Percentiles rank a stretch among this genome's conserved stretches.
Evolutionary conservation across 2,329 filamentous ascomycete species (phyloP).

Genomic region (Pseudocercospora fijiensis): DNA sequence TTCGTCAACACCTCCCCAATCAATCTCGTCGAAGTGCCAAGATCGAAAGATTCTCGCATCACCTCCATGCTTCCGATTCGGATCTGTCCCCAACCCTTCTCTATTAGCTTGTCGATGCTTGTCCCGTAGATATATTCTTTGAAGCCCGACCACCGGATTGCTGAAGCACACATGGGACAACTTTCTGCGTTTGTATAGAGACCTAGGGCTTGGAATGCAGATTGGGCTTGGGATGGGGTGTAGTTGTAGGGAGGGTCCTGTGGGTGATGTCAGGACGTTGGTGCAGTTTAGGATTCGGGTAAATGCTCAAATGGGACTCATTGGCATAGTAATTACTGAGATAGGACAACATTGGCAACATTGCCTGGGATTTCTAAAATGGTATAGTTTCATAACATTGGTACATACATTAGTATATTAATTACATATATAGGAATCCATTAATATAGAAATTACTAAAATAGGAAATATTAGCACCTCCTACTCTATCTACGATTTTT

Average conservation of each 20-base stretch:
- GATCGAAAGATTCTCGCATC: slow-evolving; percentile 45
- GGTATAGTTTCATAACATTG: too few relatives aligned
- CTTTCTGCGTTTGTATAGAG: slow-evolving; percentile 60
- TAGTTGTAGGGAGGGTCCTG: slow-evolving; percentile 47
- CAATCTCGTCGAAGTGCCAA: slow-evolving; percentile 43
- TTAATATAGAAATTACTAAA: too few relatives aligned
- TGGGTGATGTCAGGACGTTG: slow-evolving; percentile 48
- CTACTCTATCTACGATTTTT: too few relatives aligned
- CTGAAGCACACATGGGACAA: slow-evolving; percentile 59
- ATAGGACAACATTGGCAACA: too few relatives aligned
- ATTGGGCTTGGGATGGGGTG: slow-evolving; percentile 42
- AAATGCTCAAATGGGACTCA: too few relatives aligned
- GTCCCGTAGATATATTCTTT: slow-evolving; percentile 57
- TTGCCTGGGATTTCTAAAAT: too few relatives aligned
- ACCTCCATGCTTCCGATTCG: slow-evolving; percentile 49
- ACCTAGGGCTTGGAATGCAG: slow-evolving; percentile 50
- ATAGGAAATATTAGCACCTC: too few relatives aligned
- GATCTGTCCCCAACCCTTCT: slow-evolving; percentile 55
- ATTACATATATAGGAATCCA: too few relatives aligned
- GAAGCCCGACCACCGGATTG: slow-evolving; percentile 58
- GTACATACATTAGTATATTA: too few relatives aligned
- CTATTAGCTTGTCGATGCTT: slow-evolving; percentile 48
- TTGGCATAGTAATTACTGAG: too few relatives aligned
- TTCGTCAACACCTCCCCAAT: slow-evolving; percentile 50
- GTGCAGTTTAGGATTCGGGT: slow-evolving; percentile 58